These are phyloP conservation scores for Anthostomella pinea DNA, from an alignment of 2,329 filamentous ascomycete species.

Conservation along the genomic window DNA sequence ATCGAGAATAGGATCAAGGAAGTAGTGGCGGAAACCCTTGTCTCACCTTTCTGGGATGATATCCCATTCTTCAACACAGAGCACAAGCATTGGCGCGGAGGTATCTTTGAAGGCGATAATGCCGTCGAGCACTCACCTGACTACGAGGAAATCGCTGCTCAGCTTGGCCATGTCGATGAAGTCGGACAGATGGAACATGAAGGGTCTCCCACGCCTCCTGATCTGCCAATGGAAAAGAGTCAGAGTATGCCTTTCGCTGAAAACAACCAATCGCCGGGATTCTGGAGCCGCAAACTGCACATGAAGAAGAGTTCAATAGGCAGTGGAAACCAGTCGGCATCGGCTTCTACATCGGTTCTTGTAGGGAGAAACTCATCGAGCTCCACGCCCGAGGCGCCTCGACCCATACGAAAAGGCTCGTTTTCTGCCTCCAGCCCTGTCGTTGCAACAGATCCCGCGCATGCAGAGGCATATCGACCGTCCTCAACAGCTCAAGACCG, in stretches of 20 bases:
- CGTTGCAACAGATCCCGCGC: slow-evolving; percentile 64
- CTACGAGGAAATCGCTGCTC: slow-evolving; percentile 38
- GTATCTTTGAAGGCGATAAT: slow-evolving; percentile 67
- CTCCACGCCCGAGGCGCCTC: slow-evolving; percentile 45
- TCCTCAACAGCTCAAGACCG: slow-evolving; percentile 56
- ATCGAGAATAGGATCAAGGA: slow-evolving; percentile 96
- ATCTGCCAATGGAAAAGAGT: slow-evolving; percentile 55
- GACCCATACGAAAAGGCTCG: slow-evolving; percentile 58
- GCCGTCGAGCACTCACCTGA: slow-evolving; percentile 38
- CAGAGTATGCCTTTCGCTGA: slow-evolving; percentile 48
- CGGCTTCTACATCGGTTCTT: slow-evolving; percentile 47
- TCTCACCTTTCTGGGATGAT: slow-evolving; percentile 95
- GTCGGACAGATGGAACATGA: slow-evolving; percentile 43
- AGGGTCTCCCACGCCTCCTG: slow-evolving; percentile 32
- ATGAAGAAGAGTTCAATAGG: slow-evolving; percentile 34
- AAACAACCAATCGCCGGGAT: slow-evolving; percentile 35
- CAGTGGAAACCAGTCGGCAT: slow-evolving; percentile 27
- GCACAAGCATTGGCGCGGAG: slow-evolving; percentile 76
- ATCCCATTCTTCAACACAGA: slow-evolving; percentile 84
- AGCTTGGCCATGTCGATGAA: slow-evolving; percentile 48
- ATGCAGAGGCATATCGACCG: slow-evolving; percentile 61
- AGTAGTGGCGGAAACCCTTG: slow-evolving; percentile 86
- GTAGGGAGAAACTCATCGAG: slow-evolving; percentile 43
- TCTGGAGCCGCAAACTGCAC: slow-evolving; percentile 50
- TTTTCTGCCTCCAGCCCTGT: slow-evolving; percentile 64